Conservation (phyloP, 805 yeast genomes). For the Metschnikowia vanudenii region DNA sequence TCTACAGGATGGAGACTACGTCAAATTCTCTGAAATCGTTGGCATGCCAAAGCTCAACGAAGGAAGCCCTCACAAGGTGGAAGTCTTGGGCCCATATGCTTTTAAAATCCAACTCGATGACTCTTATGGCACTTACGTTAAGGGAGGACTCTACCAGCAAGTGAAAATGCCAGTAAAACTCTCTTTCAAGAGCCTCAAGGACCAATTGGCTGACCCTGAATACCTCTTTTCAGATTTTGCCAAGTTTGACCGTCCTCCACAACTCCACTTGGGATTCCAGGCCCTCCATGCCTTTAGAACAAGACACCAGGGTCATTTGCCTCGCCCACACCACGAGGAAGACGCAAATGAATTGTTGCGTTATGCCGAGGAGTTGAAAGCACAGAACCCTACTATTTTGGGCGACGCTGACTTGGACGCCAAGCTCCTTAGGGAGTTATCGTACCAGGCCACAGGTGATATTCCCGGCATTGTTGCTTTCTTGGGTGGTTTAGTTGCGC, state of each 20-base stretch:
- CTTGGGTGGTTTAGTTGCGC: slow-evolving; percentile 92
- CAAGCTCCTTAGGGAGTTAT: slow-evolving; percentile 63
- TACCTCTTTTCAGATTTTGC: slow-evolving; percentile 83
- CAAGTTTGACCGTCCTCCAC: slow-evolving; percentile 88
- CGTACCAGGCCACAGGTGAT: slow-evolving; percentile 89
- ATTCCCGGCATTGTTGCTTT: slow-evolving; percentile 87
- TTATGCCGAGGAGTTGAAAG: slow-evolving; percentile 57
- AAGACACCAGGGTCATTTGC: slow-evolving; percentile 62
- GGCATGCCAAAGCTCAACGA: slow-evolving; percentile 76
- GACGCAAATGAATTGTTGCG: slow-evolving; percentile 70
- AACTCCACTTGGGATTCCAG: slow-evolving; percentile 87
- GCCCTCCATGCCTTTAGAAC: slow-evolving; percentile 76
- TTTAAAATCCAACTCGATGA: slow-evolving; percentile 66
- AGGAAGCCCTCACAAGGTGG: slow-evolving; percentile 70
- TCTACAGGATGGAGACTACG: slow-evolving; percentile 86
- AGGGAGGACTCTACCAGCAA: slow-evolving; percentile 90
- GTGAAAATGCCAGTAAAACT: slow-evolving; percentile 77
- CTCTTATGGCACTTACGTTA: slow-evolving; percentile 59
- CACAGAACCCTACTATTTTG: slow-evolving; percentile 54
- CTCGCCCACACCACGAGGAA: slow-evolving; percentile 70
- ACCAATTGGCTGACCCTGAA: slow-evolving; percentile 77
- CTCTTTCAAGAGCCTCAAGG: slow-evolving; percentile 59
- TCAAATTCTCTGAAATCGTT: slow-evolving; percentile 80
- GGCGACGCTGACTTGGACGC: slow-evolving; percentile 59
- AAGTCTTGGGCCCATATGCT: slow-evolving; percentile 93